Base-by-base conservation (phyloP, 140 eudicot genomes). In the Stevia rebaudiana region DNA sequence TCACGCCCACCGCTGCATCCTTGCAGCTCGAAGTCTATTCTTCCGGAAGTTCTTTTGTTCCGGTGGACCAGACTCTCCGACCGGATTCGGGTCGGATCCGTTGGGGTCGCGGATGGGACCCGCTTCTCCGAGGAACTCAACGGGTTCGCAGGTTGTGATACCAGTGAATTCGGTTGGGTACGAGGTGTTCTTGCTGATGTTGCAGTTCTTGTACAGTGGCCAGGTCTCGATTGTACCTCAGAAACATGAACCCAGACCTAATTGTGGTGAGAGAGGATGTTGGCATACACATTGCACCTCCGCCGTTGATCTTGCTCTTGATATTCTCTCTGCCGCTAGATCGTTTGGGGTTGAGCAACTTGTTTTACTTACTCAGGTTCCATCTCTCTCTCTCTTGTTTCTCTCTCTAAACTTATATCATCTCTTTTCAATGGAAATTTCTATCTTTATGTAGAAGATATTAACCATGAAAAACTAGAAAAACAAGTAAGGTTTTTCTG, bases 231-330 rank as follows among this genome's bases (percentile, higher is more conserved):
- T 92, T 65, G 88, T 92, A 68, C 99, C 99, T 8, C 99, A 85
- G 53, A 92, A 88, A 18, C 99, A 92, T 65, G 99, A 92, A 48
- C 88, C 99, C 0, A 73, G 99, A 83, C 86, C 99, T 67, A 92
- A 89, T 70, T 92, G 99, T 56, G 94, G 95, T 1, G 99, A 92
- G 74, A 79, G 99, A 49, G 87, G 94, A 0, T 92, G 99, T 55
- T 88, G 96, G 96, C 99, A 92, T 60, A 85, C 97, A 47, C 99
- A 92, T 88, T 92, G 99, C 84, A 55, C 97, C 67, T 84, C 99
- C 1, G 99, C 99, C 90, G 95, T 92, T 74, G 99, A 92, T 85
- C 97, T 92, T 71, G 99, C 97, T 39, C 96, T 92, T 61, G 97
- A 92, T 22, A 92, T 92, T 4, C 84, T 92, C 4, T 69, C 94